A percentile compares a stretch with the other conserved stretches of the same genome.
Conservation (phyloP, 345 rosid genomes). For the Populus davidiana region DNA sequence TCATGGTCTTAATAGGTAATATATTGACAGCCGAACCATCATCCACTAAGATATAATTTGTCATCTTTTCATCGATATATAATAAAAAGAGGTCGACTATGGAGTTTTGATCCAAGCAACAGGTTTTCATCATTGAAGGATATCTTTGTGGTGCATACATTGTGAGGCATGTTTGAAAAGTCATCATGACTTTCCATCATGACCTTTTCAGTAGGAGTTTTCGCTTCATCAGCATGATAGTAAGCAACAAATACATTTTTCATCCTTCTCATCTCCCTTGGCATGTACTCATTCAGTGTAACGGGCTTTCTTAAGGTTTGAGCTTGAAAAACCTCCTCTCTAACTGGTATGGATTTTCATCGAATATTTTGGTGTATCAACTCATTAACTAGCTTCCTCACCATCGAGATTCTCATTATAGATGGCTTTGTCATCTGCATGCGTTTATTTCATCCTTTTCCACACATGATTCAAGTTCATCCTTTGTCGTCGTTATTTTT, state of each 20-base stretch:
- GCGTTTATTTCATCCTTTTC: background rate
- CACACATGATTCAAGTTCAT: background rate
- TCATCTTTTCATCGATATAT: background rate
- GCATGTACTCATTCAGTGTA: background rate
- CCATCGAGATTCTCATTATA: no score
- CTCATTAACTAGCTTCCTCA: no score
- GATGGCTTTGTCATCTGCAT: background rate
- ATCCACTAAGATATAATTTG: background rate
- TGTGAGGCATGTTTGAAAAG: background rate
- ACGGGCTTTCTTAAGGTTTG: background rate
- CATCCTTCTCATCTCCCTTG: background rate
- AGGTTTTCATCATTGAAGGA: background rate
- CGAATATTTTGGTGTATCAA: no score
- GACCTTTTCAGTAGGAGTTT: background rate
- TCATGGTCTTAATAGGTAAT: background rate
- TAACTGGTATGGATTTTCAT: background rate
- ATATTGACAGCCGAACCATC: background rate
- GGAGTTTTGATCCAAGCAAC: background rate
- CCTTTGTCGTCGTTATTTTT: background rate
- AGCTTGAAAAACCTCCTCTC: background rate
- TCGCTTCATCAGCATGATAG: background rate
- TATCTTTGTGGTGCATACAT: background rate
- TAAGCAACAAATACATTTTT: background rate
- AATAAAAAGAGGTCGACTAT: background rate
- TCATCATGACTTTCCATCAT: background rate